These are phyloP conservation scores for Aspergillus versicolor DNA, from an alignment of 2,329 filamentous ascomycete species.

Conservation along the genomic window DNA sequence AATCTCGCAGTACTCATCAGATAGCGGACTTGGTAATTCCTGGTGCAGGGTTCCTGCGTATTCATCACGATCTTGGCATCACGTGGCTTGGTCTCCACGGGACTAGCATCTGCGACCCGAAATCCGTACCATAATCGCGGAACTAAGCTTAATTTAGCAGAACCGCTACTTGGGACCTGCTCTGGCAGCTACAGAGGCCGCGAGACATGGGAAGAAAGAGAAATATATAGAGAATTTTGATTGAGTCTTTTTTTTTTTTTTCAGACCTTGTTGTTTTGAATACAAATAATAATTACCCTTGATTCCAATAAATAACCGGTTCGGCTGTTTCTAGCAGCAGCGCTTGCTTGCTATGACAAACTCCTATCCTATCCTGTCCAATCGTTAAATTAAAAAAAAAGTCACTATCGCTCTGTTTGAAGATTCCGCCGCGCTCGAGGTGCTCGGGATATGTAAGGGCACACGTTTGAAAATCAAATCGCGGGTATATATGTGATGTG, in stretches of 20 bases:
- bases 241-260: neutral
- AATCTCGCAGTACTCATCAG: no score
- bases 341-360: neutral
- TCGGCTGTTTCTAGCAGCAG: neutral
- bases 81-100: neutral
- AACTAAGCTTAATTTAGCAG: neutral
- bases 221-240: neutral
- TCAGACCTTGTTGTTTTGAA: neutral
- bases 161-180: neutral
- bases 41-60: neutral
- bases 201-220: neutral
- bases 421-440: neutral
- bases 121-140: neutral
- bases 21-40: no score
- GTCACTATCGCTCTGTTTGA: neutral
- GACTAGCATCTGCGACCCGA: neutral
- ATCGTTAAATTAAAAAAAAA: neutral
- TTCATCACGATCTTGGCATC: neutral
- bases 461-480: neutral
- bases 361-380: neutral
- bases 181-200: neutral
- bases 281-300: neutral
- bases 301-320: neutral
- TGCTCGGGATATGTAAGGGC: neutral
- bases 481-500: neutral